These are phyloP conservation scores for Aureoboletus auriporus DNA, from an alignment of 768 basidiomycete genomes.

Conservation along the genomic window DNA sequence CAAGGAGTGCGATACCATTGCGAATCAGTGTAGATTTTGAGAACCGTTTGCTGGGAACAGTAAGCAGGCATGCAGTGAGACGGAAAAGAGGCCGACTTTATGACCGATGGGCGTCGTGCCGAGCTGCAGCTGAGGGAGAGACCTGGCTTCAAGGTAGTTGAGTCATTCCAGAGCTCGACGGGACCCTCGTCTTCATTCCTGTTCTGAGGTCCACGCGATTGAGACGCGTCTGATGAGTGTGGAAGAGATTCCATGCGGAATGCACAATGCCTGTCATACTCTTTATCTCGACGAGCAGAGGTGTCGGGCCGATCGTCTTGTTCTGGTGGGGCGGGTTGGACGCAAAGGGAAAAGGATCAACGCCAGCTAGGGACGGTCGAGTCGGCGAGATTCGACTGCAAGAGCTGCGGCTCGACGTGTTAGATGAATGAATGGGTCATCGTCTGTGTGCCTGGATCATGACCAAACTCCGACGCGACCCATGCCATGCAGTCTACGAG, in stretches of 20 bases:
- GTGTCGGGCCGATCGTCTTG: constrained; percentile 32
- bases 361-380: constrained; percentile 72
- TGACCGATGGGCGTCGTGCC: constrained; percentile 77
- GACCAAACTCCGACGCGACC: constrained; percentile 45
- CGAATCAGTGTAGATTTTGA: constrained; percentile 68
- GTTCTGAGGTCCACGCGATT: constrained; percentile 56
- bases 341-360: constrained; percentile 31
- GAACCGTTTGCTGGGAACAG: constrained; percentile 47
- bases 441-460: constrained; percentile 45
- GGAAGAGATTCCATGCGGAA: constrained; percentile 78
- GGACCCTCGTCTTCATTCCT: constrained; percentile 65
- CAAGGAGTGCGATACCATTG: constrained; percentile 71
- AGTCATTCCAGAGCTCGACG: constrained; percentile 78
- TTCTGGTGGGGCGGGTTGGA: constrained; percentile 6
- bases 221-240: constrained; percentile 55
- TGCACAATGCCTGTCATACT: constrained; percentile 79
- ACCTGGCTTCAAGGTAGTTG: constrained; percentile 36
- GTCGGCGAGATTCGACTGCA: constrained; percentile 67
- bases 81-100: constrained; percentile 50
- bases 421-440: constrained; percentile 50
- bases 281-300: constrained; percentile 71
- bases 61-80: neutral
- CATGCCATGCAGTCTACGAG: constrained; percentile 67
- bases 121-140: constrained; percentile 60
- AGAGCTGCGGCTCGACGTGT: constrained; percentile 60